These are phyloP conservation scores for Blastobotrys indianensis DNA, from an alignment of 1,139 yeast genomes.

Conservation along the genomic window DNA sequence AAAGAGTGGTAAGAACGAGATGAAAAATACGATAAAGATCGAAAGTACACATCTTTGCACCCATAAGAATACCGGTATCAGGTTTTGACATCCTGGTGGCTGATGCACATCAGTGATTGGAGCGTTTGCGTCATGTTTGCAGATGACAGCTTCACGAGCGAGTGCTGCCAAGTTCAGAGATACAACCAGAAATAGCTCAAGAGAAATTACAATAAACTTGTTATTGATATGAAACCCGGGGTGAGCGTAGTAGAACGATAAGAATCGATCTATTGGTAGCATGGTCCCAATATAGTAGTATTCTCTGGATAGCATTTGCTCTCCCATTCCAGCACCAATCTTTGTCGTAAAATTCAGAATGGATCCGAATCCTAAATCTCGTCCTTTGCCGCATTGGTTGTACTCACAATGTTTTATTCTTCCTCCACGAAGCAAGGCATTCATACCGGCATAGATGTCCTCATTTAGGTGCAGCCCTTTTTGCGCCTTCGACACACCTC, in stretches of 20 bases:
- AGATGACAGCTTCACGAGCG: slow-evolving; percentile 51
- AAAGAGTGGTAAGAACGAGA: slow-evolving; percentile 72
- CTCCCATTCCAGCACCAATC: slow-evolving; percentile 96
- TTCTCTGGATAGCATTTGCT: slow-evolving; percentile 78
- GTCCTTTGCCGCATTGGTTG: slow-evolving; percentile 86
- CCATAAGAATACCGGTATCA: slow-evolving; percentile 75
- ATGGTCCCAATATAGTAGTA: slow-evolving; percentile 76
- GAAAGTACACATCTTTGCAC: slow-evolving; percentile 73
- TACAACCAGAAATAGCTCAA: slow-evolving; percentile 64
- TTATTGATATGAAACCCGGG: slow-evolving; percentile 88
- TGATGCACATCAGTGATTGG: slow-evolving; percentile 55
- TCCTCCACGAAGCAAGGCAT: slow-evolving; percentile 75
- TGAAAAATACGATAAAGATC: slow-evolving; percentile 75
- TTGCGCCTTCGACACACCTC: slow-evolving; percentile 88
- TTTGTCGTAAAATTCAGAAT: slow-evolving; percentile 80
- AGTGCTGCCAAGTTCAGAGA: slow-evolving; percentile 64
- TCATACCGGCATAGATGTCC: slow-evolving; percentile 90
- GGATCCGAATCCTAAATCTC: slow-evolving; percentile 83
- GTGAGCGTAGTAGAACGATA: slow-evolving; percentile 85
- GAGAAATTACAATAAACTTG: slow-evolving; percentile 67
- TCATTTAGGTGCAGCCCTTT: slow-evolving; percentile 81
- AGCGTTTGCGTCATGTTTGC: slow-evolving; percentile 48
- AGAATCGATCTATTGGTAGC: slow-evolving; percentile 70
- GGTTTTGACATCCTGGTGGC: slow-evolving; percentile 72
- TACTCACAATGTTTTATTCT: slow-evolving; percentile 83